A percentile compares a stretch with the other conserved stretches of the same genome.
Conservation (phyloP, 208 protist genomes). For the Zelonia costaricensis region DNA sequence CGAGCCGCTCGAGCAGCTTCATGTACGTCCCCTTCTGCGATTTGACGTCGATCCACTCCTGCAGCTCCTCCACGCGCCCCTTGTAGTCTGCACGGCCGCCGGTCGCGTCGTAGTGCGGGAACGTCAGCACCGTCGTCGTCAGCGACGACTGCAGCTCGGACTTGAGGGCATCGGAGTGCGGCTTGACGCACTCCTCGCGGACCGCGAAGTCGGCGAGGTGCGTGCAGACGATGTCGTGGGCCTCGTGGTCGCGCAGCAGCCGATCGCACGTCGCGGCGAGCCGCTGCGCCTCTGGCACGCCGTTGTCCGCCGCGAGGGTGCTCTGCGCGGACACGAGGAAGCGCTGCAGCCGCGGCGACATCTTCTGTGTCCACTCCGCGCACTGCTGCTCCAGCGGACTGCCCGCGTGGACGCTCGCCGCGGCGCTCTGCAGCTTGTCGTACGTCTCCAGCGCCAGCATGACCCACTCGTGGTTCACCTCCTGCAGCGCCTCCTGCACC, state of each 20-base stretch:
- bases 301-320: slow-evolving; percentile 11
- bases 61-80: slow-evolving; percentile 70
- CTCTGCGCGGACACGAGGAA: slow-evolving; percentile 29
- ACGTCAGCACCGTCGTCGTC: slow-evolving; percentile 61
- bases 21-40: slow-evolving; percentile 70
- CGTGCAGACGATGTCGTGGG: slow-evolving; percentile 51
- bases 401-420: slow-evolving; percentile 36
- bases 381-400: slow-evolving; percentile 51
- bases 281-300: slow-evolving; percentile 9
- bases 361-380: slow-evolving; percentile 33
- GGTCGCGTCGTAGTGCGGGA: slow-evolving; percentile 46
- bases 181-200: slow-evolving; percentile 66
- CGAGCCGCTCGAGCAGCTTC: slow-evolving; percentile 61
- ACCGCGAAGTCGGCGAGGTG: slow-evolving; percentile 78
- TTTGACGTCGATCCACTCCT: slow-evolving; percentile 84
- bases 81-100: slow-evolving; percentile 56
- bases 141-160: slow-evolving; percentile 54
- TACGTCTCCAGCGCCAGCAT: slow-evolving; percentile 64
- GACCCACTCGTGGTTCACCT: slow-evolving; percentile 75
- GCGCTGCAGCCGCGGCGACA: slow-evolving; percentile 21
- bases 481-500: slow-evolving; percentile 72
- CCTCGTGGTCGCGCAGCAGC: slow-evolving; percentile 50
- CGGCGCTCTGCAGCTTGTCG: slow-evolving; percentile 46
- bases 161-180: slow-evolving; percentile 59
- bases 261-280: slow-evolving; percentile 33